These are phyloP conservation scores for Metschnikowia rubicola DNA, from an alignment of 805 yeast genomes.

Conservation along the genomic window DNA sequence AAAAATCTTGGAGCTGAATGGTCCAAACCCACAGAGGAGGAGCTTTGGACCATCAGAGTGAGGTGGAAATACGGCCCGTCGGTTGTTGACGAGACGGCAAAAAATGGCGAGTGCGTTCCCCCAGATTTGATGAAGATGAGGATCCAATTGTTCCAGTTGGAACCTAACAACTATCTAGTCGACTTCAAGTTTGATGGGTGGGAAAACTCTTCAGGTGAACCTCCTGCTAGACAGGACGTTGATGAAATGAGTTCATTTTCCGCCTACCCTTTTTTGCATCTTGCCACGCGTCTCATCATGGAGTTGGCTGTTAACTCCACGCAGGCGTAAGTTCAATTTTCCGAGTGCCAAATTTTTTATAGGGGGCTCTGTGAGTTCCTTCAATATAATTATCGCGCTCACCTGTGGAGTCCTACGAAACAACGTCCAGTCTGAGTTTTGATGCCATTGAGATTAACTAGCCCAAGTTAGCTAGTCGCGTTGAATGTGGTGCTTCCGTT, in stretches of 20 bases:
- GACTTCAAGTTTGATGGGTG: slow-evolving; percentile 98
- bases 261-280: slow-evolving; percentile 91
- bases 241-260: slow-evolving; percentile 88
- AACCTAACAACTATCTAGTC: slow-evolving; percentile 91
- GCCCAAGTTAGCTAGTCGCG: too few species aligned
- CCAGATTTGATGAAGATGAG: slow-evolving; percentile 95
- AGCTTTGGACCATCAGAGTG: slow-evolving; percentile 91
- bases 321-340: slow-evolving; percentile 10
- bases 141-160: slow-evolving; percentile 91
- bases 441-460: too few species aligned
- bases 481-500: too few species aligned
- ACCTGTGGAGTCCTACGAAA: too few species aligned
- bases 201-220: slow-evolving; percentile 51
- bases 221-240: slow-evolving; percentile 34
- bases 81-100: slow-evolving; percentile 20
- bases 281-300: slow-evolving; percentile 90
- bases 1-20: slow-evolving; percentile 95
- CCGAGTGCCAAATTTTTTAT: neutral
- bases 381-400: too few species aligned
- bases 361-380: neutral
- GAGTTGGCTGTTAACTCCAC: slow-evolving; percentile 82
- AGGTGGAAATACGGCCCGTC: slow-evolving; percentile 72
- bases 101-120: slow-evolving; percentile 30
- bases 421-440: too few species aligned
- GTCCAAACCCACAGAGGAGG: slow-evolving; percentile 93